Percentiles rank a stretch among this genome's conserved stretches.
Evolutionary conservation across 768 basidiomycete species (phyloP).

Genomic region (Boletus tomentosulus): DNA sequence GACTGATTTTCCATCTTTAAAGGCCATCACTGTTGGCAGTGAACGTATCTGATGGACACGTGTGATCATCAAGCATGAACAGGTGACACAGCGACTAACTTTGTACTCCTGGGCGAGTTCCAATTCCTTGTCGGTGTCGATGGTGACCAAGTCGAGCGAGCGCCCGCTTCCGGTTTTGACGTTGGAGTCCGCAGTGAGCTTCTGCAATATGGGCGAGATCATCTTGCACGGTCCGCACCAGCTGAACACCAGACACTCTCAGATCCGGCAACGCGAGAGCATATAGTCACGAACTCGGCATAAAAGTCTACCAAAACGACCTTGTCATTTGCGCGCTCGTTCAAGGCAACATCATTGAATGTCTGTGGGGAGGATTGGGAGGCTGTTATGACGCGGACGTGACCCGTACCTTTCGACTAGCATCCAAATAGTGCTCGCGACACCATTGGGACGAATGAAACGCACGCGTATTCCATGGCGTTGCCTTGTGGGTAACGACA

Average conservation of each 20-base stretch:
- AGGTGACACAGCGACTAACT: conserved; percentile 25
- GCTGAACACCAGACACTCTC: conserved; percentile 32
- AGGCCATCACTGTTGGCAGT: conserved; percentile 78
- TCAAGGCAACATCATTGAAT: conserved; percentile 31
- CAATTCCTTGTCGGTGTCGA: conserved; percentile 56
- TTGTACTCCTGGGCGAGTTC: conserved; percentile 49
- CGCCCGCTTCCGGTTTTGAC: conserved; percentile 49
- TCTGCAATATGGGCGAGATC: conserved; percentile 67
- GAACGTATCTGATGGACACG: conserved; percentile 51
- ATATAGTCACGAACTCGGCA: conserved; percentile 56
- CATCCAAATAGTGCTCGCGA: conserved; percentile 41
- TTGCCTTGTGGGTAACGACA: conserved; percentile 15
- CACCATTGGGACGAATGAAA: conserved; percentile 40
- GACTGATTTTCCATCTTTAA: conserved; percentile 58
- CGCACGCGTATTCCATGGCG: conserved; percentile 18
- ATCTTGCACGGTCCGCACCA: conserved; percentile 78
- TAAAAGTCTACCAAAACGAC: conserved; percentile 76
- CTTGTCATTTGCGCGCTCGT: conserved; percentile 38
- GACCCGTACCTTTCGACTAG: conserved; percentile 38
- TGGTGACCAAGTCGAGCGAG: conserved; percentile 66
- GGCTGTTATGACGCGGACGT: not conserved
- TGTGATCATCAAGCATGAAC: not conserved
- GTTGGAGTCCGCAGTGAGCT: conserved; percentile 44
- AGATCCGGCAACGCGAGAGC: not conserved
- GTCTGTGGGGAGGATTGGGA: conserved; percentile 25